Evolutionary conservation across 2,329 filamentous ascomycete species (phyloP).

Genomic region (Dactylellina leptospora): DNA sequence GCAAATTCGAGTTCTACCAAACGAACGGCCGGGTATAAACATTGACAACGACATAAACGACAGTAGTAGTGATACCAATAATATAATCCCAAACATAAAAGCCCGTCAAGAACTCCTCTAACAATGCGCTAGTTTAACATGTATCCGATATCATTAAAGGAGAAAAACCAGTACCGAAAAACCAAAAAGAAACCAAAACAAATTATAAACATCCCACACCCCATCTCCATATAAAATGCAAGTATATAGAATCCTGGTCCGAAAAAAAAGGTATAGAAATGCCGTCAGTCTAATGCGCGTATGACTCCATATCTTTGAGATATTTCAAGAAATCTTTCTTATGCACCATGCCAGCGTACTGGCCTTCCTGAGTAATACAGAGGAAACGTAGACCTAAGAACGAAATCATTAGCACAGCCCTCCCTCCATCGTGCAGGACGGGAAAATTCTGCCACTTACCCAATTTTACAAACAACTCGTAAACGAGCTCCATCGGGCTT

Average conservation of each 20-base stretch:
- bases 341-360: constrained; percentile 90
- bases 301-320: constrained; percentile 77
- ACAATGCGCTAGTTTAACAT: constrained; percentile 49
- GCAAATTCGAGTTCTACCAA: background rate
- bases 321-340: constrained; percentile 98
- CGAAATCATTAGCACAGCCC: constrained; percentile 10
- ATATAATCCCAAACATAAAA: background rate
- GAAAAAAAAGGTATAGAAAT: background rate
- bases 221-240: background rate
- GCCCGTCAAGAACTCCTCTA: constrained; percentile 33
- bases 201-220: constrained; percentile 1
- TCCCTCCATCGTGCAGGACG: background rate
- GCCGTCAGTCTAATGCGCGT: constrained; percentile 31
- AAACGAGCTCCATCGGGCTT: constrained; percentile 92
- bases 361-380: constrained; percentile 84
- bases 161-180: no score
- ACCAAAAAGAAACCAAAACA: background rate
- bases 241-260: background rate
- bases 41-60: background rate
- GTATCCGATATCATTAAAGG: no score
- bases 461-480: constrained; percentile 94
- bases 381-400: constrained; percentile 79
- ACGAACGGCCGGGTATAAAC: background rate
- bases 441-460: constrained; percentile 17
- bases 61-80: background rate